Base-by-base conservation (phyloP, 192 early-diverging fungal species). In the Coemansia guatemalensis region DNA sequence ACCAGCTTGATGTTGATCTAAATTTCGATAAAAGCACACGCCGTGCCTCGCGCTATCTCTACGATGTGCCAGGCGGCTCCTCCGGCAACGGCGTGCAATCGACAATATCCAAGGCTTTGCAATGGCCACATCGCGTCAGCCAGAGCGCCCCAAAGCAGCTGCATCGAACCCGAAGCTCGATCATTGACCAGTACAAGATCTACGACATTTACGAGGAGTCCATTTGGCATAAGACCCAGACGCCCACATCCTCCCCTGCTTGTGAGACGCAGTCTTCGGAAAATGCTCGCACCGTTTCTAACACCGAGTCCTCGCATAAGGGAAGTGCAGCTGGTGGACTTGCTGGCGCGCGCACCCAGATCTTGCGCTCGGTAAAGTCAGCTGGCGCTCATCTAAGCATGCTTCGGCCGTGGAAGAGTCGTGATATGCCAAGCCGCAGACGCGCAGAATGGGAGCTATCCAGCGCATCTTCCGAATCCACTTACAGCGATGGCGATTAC, bases 121-220 rank as follows among this genome's bases (percentile, higher is more conserved):
- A 62, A 35, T 78, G 70, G 75, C 64, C 75, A 22, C 75, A 78
- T 25, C 64, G 75, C 26, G 50, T 78, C 41, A 60, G 62, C 39
- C 65, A 71, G 2, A 54, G 24, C 29, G 27, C 62, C 0, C 63
- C 67, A 1, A 55, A 25, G 20, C 67, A 55, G 25, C 51, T 60
- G 8, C 53, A 59, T 1, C 62, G 68, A 0, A 53, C 63, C 23
- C 63, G 56, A 18, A 69, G 67, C 53, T 61, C 62, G 21, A 58
- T 70, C 11, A 25, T 74, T 6, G 68, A 74, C 33, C 77, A 80
- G 55, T 64, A 80, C 68, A 80, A 74, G 62, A 80, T 80, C 21
- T 80, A 80, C 58, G 71, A 74, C 52, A 80, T 80, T 33, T 80
- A 80, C 62, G 71, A 74, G 50, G 77, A 80, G 62, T 73, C 77